Percentiles rank a stretch among this genome's conserved stretches.
phyloP scores from a whole-genome alignment of 1,284 basidiomycete genomes.

The Papiliotrema flavescens region DNA sequence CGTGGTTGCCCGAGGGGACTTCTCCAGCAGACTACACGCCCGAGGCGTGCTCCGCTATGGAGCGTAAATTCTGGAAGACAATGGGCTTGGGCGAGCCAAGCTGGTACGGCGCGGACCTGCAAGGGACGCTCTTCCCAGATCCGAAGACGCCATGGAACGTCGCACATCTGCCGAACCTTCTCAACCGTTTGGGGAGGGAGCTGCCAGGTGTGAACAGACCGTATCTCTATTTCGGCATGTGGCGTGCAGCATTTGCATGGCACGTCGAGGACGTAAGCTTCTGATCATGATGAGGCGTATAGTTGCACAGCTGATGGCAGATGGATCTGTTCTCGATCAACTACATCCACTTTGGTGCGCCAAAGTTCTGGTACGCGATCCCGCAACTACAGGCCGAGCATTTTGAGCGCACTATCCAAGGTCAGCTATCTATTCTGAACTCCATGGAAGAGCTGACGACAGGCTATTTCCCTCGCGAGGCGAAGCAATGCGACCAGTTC shows the following conservation, averaged over 20 bases:
- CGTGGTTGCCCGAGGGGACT: constrained; percentile 75
- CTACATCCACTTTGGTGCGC: constrained; percentile 97
- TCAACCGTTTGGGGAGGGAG: constrained; percentile 65
- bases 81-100: constrained; percentile 68
- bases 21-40: constrained; percentile 70
- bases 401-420: constrained; percentile 76
- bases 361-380: constrained; percentile 93
- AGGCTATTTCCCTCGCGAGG: constrained; percentile 85
- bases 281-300: background rate
- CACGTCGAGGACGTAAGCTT: constrained; percentile 74
- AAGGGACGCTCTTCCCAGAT: constrained; percentile 84
- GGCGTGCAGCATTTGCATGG: constrained; percentile 98
- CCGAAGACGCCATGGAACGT: constrained; percentile 88
- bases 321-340: constrained; percentile 99
- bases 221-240: constrained; percentile 99
- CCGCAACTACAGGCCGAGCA: constrained; percentile 76
- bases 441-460: background rate
- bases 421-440: constrained; percentile 49
- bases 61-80: constrained; percentile 88
- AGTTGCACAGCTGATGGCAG: constrained; percentile 38
- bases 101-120: constrained; percentile 95
- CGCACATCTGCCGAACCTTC: constrained; percentile 77
- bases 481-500: constrained; percentile 82
- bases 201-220: constrained; percentile 96
- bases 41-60: constrained; percentile 81